These are phyloP conservation scores for Cucurbita ficifolia DNA, from an alignment of 306 rosid genomes.

Conservation along the genomic window DNA sequence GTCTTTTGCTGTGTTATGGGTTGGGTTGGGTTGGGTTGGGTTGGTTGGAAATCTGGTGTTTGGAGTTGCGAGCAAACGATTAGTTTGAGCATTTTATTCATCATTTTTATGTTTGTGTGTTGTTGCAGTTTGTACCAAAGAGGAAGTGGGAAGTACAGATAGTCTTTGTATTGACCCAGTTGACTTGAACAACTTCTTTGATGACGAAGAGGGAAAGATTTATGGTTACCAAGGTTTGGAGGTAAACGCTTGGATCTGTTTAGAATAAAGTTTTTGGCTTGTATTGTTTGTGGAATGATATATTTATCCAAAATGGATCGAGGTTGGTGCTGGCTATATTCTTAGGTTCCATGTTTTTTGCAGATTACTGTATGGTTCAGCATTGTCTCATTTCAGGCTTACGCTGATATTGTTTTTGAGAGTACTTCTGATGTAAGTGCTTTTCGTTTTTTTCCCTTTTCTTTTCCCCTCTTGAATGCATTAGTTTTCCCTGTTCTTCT, in stretches of 20 bases:
- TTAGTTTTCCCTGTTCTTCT: not conserved
- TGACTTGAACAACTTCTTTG: conserved; percentile 58
- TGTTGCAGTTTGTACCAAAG: conserved; percentile 53
- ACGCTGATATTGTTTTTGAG: conserved; percentile 50
- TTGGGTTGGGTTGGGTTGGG: not conserved
- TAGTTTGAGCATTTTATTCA: not conserved
- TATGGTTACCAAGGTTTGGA: conserved; percentile 77
- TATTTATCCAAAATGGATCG: not conserved
- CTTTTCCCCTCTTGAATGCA: not conserved
- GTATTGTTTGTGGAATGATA: not conserved
- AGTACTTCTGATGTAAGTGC: conserved; percentile 71
- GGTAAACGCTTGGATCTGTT: conserved; percentile 25
- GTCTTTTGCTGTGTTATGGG: not conserved
- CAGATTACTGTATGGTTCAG: conserved; percentile 83
- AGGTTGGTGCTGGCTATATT: not conserved
- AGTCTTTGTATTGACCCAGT: conserved; percentile 37
- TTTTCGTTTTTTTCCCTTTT: not conserved
- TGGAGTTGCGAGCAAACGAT: not conserved
- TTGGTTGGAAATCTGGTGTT: not conserved
- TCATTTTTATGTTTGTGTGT: not conserved
- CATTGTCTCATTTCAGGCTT: conserved; percentile 57
- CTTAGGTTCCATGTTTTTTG: not conserved
- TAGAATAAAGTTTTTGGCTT: not conserved
- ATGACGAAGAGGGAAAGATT: conserved; percentile 66
- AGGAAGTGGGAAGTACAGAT: conserved; percentile 42